phyloP scores from a whole-genome alignment of 768 basidiomycete genomes.

The Lyophyllum shimeji region DNA sequence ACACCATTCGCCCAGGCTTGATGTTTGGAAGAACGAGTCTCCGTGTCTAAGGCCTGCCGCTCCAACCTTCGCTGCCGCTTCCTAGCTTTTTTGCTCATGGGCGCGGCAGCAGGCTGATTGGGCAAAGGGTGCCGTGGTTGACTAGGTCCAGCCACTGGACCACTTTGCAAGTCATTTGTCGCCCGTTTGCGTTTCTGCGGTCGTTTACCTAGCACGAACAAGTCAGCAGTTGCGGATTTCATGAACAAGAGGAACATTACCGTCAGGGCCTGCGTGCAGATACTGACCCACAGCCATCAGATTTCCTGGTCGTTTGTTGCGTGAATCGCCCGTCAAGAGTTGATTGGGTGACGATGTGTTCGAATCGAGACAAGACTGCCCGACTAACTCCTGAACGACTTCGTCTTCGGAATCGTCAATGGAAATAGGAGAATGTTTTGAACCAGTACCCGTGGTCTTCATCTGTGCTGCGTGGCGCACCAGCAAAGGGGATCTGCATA shows the following conservation, averaged over 20 bases:
- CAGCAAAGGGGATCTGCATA: neutral
- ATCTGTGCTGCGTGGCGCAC: constrained; percentile 1
- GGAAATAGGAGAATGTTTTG: constrained; percentile 34
- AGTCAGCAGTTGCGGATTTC: neutral
- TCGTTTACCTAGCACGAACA: neutral
- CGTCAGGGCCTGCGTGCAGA: constrained; percentile 1
- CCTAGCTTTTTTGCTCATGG: constrained; percentile 36
- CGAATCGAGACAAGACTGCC: constrained; percentile 12
- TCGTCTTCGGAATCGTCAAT: constrained; percentile 44
- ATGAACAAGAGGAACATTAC: neutral
- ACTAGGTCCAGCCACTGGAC: constrained; percentile 8
- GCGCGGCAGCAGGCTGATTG: neutral
- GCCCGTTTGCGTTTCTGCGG: constrained; percentile 16
- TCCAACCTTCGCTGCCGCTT: constrained; percentile 40
- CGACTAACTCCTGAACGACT: constrained; percentile 31
- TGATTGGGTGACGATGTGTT: neutral
- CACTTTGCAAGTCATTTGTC: neutral
- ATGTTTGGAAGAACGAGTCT: constrained; percentile 16
- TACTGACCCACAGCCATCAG: neutral
- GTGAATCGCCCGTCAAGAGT: constrained; percentile 2
- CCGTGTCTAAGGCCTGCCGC: constrained; percentile 27
- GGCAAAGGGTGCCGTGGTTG: constrained; percentile 4
- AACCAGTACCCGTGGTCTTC: constrained; percentile 29
- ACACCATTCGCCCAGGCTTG: constrained; percentile 8
- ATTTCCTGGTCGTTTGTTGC: constrained; percentile 2